Percentiles rank a stretch among this genome's conserved stretches.
Conservation (phyloP, 208 protist genomes). For the Trypanosoma scelopori region DNA sequence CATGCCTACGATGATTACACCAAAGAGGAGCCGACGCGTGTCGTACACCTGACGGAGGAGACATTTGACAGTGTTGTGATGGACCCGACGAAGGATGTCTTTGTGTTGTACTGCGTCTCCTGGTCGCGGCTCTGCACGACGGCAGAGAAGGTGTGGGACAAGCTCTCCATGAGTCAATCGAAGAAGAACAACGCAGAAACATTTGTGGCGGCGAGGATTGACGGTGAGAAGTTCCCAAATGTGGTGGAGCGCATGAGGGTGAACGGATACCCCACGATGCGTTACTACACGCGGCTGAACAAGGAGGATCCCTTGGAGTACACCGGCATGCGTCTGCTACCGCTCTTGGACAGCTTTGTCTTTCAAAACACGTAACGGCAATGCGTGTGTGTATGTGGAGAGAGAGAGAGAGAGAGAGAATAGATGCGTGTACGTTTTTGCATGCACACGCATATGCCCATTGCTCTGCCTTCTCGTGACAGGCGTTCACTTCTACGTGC, state of each 20-base stretch:
- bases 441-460: conserved; percentile 32
- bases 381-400: no score
- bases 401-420: no score
- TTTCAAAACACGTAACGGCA: conserved; percentile 71
- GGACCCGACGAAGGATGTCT: conserved; percentile 51
- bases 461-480: background rate
- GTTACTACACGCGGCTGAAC: conserved; percentile 70
- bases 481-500: background rate
- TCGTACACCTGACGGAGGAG: conserved; percentile 59
- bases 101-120: conserved; percentile 73
- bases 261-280: conserved; percentile 54
- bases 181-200: conserved; percentile 44
- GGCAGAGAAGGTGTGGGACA: conserved; percentile 41
- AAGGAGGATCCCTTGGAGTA: conserved; percentile 60
- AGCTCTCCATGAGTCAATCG: conserved; percentile 75
- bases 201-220: conserved; percentile 64
- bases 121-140: conserved; percentile 57
- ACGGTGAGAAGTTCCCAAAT: conserved; percentile 58
- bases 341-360: conserved; percentile 74
- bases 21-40: conserved; percentile 25
- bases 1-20: background rate
- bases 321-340: conserved; percentile 33
- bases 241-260: conserved; percentile 47
- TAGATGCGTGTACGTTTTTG: conserved; percentile 7
- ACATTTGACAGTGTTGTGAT: conserved; percentile 66